These are phyloP conservation scores for Kazachstania viticola DNA, from an alignment of 805 yeast species.

Conservation along the genomic window DNA sequence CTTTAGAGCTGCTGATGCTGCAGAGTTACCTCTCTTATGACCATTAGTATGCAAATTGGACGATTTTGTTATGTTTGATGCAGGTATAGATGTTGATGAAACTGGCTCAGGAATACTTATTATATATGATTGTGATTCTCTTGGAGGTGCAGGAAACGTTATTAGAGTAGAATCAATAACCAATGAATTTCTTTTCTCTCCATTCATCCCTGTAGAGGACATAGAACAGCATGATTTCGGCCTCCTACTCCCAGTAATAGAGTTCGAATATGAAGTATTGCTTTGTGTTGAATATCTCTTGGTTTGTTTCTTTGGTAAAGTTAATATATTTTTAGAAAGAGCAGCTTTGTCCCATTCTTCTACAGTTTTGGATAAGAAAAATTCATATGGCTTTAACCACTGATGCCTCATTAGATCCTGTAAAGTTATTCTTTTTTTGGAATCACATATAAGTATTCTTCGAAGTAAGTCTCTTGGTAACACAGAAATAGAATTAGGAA, in stretches of 20 bases:
- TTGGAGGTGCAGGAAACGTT: conserved; percentile 52
- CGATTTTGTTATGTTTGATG: conserved; percentile 12
- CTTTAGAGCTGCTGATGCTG: conserved; percentile 59
- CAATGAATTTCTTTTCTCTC: conserved; percentile 30
- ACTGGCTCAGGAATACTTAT: conserved; percentile 37
- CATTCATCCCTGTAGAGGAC: conserved; percentile 30
- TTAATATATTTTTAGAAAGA: conserved; percentile 4
- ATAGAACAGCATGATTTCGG: conserved; percentile 27
- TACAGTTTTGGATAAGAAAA: conserved; percentile 76
- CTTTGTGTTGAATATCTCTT: conserved; percentile 2
- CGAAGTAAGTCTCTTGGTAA: conserved; percentile 85
- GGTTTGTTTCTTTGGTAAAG: conserved; percentile 8
- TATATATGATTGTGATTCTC: conserved; percentile 54
- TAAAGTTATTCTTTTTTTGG: conserved; percentile 59
- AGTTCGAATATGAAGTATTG: neutral
- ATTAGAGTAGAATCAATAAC: conserved; percentile 26
- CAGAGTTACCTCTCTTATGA: conserved; percentile 32
- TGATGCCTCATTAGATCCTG: conserved; percentile 68
- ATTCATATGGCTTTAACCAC: conserved; percentile 80
- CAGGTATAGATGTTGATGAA: conserved; percentile 26
- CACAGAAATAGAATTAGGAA: conserved; percentile 88
- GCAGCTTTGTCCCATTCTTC: conserved; percentile 72
- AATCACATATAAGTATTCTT: conserved; percentile 73
- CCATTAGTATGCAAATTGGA: neutral
- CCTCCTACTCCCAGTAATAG: conserved; percentile 4